Evolutionary conservation across 371 early-diverging fungal genomes (phyloP).

Genomic region (Mortierella polycephala): DNA sequence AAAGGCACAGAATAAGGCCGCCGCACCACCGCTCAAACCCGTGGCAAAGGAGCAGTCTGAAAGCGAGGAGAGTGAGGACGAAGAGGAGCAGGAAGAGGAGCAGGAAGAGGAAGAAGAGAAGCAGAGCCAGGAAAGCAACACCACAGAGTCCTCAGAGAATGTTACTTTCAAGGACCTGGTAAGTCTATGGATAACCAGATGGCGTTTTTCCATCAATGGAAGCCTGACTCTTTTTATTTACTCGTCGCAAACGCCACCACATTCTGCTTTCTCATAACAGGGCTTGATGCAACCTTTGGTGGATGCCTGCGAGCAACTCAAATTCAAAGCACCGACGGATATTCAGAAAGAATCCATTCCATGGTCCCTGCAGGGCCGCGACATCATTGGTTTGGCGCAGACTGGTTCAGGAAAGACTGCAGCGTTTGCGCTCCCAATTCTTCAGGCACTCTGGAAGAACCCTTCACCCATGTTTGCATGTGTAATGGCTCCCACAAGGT

Average conservation of each 20-base stretch:
- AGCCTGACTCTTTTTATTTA: not conserved
- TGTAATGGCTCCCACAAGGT: slow-evolving; percentile 98
- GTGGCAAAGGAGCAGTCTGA: slow-evolving; percentile 6
- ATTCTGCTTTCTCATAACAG: slow-evolving; percentile 38
- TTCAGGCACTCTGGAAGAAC: slow-evolving; percentile 90
- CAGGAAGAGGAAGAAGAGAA: slow-evolving; percentile 6
- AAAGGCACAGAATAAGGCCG: slow-evolving; percentile 27
- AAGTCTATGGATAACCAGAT: not conserved
- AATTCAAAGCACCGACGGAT: slow-evolving; percentile 92
- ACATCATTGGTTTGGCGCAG: slow-evolving; percentile 97
- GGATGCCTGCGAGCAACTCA: slow-evolving; percentile 89
- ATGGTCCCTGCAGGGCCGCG: slow-evolving; percentile 87
- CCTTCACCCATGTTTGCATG: slow-evolving; percentile 94
- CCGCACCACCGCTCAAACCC: slow-evolving; percentile 7
- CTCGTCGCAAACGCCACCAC: not conserved
- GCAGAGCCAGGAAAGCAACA: slow-evolving; percentile 6
- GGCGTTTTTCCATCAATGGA: too few species aligned
- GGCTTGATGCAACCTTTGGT: slow-evolving; percentile 88
- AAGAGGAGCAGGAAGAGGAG: slow-evolving; percentile 9
- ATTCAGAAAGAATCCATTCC: slow-evolving; percentile 95
- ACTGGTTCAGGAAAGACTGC: slow-evolving; percentile 99
- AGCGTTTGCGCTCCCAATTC: slow-evolving; percentile 96
- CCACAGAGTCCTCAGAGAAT: slow-evolving; percentile 11
- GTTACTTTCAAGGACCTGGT: slow-evolving; percentile 42
- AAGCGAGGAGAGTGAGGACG: slow-evolving; percentile 6